Base-by-base conservation (phyloP, 106 monocot species). In the Dioscorea dumetorum region DNA sequence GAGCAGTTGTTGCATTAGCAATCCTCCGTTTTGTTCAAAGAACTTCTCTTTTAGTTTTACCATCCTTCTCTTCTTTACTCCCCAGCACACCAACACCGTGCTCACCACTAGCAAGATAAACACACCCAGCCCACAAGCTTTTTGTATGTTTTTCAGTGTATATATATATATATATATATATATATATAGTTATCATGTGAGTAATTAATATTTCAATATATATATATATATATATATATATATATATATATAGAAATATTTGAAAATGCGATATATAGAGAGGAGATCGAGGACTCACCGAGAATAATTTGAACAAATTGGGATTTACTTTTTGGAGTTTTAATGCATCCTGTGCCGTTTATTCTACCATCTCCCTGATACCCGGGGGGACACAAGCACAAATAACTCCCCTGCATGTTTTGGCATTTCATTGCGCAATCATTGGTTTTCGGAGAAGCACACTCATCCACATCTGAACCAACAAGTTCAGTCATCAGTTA, bases 381-480 rank as follows among this genome's bases (percentile, higher is more conserved):
- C 0, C 82, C 82, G 10, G 16, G 62, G 0, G 84, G 74, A 24
- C 88, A 89, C 3, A 77, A 77, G 49, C 89, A 89, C 1, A 11
- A 18, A 52, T 72, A 85, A 23, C 71, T 67, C 19, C 89, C 89
- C 0, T 28, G 72, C 0, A 51, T 77, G 64, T 89, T 89, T 0
- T 61, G 22, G 58, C 90, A 86, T 3, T 28, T 28, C 8, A 74
- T 76, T 0, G 70, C 22, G 56, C 81, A 86, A 6, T 80, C 74
- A 50, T 68, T 77, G 31, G 57, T 54, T 16, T 22, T 18, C 2
- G 79, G 57, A 62, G 74, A 66, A 58, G 24, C 62, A 51, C 90
- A 90, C 67, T 90, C 90, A 59, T 90, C 23, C 9, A 86, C 67
- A 64, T 90, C 90, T 90, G 61, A 35, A 67, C 3, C 28, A 28